Evolutionary conservation across 768 basidiomycete genomes (phyloP).

Genomic region (Pholiota molesta): DNA sequence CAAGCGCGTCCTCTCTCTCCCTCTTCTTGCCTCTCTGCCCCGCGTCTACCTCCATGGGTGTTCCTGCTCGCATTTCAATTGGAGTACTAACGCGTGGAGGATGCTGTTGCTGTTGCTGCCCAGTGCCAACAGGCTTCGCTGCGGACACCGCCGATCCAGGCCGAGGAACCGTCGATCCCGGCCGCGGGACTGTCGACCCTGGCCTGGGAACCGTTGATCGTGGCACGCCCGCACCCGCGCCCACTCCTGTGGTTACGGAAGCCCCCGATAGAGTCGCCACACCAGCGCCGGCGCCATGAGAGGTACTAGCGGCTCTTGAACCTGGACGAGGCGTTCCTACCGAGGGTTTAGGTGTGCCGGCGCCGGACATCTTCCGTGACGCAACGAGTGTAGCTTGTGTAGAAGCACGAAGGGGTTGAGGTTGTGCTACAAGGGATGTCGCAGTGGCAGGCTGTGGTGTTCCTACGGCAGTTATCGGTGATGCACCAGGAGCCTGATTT

Average conservation of each 20-base stretch:
- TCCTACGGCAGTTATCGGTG: conserved; percentile 11
- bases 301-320: conserved; percentile 22
- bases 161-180: conserved; percentile 30
- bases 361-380: conserved; percentile 20
- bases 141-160: conserved; percentile 29
- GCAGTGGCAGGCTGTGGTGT: conserved; percentile 14
- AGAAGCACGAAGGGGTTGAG: conserved; percentile 36
- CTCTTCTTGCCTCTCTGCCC: conserved; percentile 44
- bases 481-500: conserved; percentile 18
- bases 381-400: conserved; percentile 33
- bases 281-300: conserved; percentile 15
- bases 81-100: conserved; percentile 12
- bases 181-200: conserved; percentile 30
- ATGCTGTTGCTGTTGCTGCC: conserved; percentile 10
- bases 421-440: conserved; percentile 26
- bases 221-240: not conserved
- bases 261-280: conserved; percentile 30
- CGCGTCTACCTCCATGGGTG: conserved; percentile 36
- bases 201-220: conserved; percentile 28
- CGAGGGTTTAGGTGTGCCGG: conserved; percentile 21
- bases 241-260: conserved; percentile 6
- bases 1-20: conserved; percentile 38
- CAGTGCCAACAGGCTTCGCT: conserved; percentile 16
- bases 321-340: conserved; percentile 38
- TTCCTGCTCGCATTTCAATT: conserved; percentile 30